These are phyloP conservation scores for Fusarium sublunatum DNA, from an alignment of 2,329 filamentous ascomycete genomes.

Conservation along the genomic window DNA sequence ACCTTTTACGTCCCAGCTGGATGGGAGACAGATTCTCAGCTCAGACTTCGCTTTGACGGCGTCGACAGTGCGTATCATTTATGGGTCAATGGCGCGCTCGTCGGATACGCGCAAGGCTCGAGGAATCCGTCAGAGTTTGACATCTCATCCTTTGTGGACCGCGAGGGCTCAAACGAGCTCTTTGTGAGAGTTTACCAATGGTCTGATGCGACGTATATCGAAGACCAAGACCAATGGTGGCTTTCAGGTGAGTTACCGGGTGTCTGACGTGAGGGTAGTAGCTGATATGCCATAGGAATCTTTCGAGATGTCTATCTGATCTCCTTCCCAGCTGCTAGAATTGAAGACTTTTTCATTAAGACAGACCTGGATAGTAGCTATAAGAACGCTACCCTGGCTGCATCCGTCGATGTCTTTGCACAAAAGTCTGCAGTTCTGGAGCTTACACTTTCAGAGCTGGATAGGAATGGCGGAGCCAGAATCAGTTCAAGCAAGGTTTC, in stretches of 20 bases:
- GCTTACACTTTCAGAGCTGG: slow-evolving; percentile 56
- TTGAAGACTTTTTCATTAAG: slow-evolving; percentile 67
- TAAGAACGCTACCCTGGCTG: slow-evolving; percentile 59
- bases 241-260: slow-evolving; percentile 66
- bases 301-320: slow-evolving; percentile 74
- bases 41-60: slow-evolving; percentile 75
- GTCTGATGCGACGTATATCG: slow-evolving; percentile 75
- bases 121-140: slow-evolving; percentile 78
- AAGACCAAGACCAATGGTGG: slow-evolving; percentile 78
- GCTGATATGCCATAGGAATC: slow-evolving; percentile 60
- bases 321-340: slow-evolving; percentile 64
- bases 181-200: slow-evolving; percentile 77
- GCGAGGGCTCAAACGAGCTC: slow-evolving; percentile 62
- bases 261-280: slow-evolving; percentile 59
- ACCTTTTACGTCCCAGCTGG: slow-evolving; percentile 63
- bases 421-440: slow-evolving; percentile 52
- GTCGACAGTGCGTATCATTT: slow-evolving; percentile 78
- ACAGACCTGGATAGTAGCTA: slow-evolving; percentile 67
- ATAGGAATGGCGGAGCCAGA: slow-evolving; percentile 50
- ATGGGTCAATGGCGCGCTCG: slow-evolving; percentile 71
- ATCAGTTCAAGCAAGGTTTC: slow-evolving; percentile 45
- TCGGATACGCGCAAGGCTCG: slow-evolving; percentile 76
- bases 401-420: slow-evolving; percentile 58
- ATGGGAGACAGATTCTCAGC: slow-evolving; percentile 61
- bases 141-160: slow-evolving; percentile 61